Conservation (phyloP, 495 filamentous ascomycete genomes). For the Neurospora discreta region DNA sequence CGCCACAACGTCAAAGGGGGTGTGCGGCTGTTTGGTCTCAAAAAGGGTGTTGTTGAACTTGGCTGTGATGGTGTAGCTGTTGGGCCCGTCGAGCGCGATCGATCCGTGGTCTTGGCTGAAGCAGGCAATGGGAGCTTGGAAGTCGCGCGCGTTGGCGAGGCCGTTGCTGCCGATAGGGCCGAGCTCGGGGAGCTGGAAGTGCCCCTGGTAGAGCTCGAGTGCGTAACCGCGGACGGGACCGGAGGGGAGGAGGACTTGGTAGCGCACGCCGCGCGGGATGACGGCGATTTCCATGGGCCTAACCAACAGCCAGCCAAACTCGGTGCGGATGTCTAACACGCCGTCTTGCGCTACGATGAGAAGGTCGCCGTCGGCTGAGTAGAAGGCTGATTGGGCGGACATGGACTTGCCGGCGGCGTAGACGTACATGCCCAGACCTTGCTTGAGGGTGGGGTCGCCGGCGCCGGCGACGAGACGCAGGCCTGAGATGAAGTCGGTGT, state of each 20-base stretch:
- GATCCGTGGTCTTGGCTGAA: conserved; percentile 51
- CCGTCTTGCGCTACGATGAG: conserved; percentile 79
- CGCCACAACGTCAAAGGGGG: conserved; percentile 73
- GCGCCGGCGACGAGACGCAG: conserved; percentile 70
- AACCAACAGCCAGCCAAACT: conserved; percentile 71
- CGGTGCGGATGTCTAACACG: conserved; percentile 73
- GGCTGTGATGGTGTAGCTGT: conserved; percentile 51
- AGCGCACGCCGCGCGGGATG: conserved; percentile 74
- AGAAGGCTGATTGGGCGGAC: conserved; percentile 63
- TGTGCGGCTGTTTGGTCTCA: conserved; percentile 57
- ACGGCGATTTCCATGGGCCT: conserved; percentile 84
- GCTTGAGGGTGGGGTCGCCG: conserved; percentile 72
- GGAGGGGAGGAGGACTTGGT: conserved; percentile 53
- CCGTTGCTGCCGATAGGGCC: conserved; percentile 84
- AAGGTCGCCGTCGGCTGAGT: conserved; percentile 85
- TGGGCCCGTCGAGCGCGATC: conserved; percentile 26
- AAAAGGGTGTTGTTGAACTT: conserved; percentile 79
- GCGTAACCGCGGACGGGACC: conserved; percentile 73
- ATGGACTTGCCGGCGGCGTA: conserved; percentile 77
- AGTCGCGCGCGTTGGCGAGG: conserved; percentile 80
- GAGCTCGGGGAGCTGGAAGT: conserved; percentile 76
- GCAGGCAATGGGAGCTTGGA: conserved; percentile 68
- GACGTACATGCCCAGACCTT: conserved; percentile 70
- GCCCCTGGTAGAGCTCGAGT: conserved; percentile 75
- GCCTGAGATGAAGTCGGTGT: conserved; percentile 67